Percentiles rank a stretch among this genome's conserved stretches.
Conservation (phyloP, 1,284 basidiomycete species). For the Cryptococcus sp. region DNA sequence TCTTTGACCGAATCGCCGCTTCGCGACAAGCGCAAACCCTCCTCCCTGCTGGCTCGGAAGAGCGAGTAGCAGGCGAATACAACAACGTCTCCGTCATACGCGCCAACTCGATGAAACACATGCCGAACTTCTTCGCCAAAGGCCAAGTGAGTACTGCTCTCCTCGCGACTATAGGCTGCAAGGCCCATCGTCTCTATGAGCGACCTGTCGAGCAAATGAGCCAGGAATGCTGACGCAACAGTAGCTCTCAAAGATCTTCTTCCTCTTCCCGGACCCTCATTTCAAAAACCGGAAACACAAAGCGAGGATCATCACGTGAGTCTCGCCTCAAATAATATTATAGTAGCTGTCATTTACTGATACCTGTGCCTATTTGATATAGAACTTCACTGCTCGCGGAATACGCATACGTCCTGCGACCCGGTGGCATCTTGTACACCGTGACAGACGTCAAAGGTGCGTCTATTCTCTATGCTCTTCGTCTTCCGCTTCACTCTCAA, state of each 20-base stretch:
- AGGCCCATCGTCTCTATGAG: background rate
- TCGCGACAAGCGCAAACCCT: conserved; percentile 65
- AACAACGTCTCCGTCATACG: conserved; percentile 94
- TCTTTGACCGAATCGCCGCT: conserved; percentile 88
- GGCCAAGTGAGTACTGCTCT: conserved; percentile 62
- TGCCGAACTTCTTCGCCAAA: conserved; percentile 94
- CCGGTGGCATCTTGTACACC: conserved; percentile 93
- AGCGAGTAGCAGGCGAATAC: conserved; percentile 60
- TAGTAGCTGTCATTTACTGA: conserved; percentile 1
- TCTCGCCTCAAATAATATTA: background rate
- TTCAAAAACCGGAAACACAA: conserved; percentile 99
- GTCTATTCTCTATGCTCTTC: too few species aligned
- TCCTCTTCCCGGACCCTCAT: conserved; percentile 98
- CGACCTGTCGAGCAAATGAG: background rate
- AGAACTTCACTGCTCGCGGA: conserved; percentile 80
- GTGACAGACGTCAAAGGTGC: conserved; percentile 85
- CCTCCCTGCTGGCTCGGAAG: conserved; percentile 25
- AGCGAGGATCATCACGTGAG: conserved; percentile 82
- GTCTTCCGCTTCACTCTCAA: background rate
- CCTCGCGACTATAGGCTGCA: background rate
- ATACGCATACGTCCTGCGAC: conserved; percentile 89
- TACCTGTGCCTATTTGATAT: background rate
- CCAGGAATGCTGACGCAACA: background rate
- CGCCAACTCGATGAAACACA: conserved; percentile 98
- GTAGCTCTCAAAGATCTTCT: conserved; percentile 84